Percentiles rank a stretch among this genome's conserved stretches.
Conservation (phyloP, 164 flowering plant species). For the Magnolia officinalis region DNA sequence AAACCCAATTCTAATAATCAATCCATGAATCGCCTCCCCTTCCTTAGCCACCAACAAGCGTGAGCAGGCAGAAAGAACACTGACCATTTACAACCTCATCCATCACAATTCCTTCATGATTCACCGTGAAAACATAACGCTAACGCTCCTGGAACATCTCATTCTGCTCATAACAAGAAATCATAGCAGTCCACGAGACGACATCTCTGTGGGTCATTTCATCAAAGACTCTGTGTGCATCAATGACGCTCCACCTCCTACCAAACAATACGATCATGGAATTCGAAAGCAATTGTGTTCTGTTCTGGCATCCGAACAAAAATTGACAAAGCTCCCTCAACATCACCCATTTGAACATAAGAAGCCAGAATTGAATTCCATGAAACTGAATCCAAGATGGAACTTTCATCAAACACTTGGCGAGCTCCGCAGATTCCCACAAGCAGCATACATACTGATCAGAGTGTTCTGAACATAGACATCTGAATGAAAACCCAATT, state of each 20-base stretch:
- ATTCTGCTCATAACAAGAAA: constrained; percentile 45
- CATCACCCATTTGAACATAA: constrained; percentile 31
- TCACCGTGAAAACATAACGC: constrained; percentile 28
- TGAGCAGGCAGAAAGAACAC: constrained; percentile 38
- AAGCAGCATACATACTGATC: constrained; percentile 37
- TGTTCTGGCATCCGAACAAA: constrained; percentile 29
- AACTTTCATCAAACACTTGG: constrained; percentile 32
- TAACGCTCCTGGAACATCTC: constrained; percentile 32
- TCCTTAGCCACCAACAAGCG: constrained; percentile 13
- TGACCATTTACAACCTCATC: constrained; percentile 40
- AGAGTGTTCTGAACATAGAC: constrained; percentile 36
- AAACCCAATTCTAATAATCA: constrained; percentile 24
- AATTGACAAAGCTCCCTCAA: constrained; percentile 24
- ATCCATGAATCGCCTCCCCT: constrained; percentile 32
- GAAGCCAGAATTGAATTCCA: constrained; percentile 45
- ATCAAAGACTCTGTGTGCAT: constrained; percentile 28
- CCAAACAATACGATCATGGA: constrained; percentile 45
- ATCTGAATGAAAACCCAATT: constrained; percentile 35
- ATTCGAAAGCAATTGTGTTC: constrained; percentile 35
- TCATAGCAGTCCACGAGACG: constrained; percentile 41
- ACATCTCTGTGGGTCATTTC: constrained; percentile 29
- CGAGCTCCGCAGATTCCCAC: constrained; percentile 30
- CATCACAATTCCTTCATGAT: constrained; percentile 17
- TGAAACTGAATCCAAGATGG: constrained; percentile 30
- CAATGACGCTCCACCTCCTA: constrained; percentile 21